Evolutionary conservation across 441 rosid species (phyloP), one percentile per base, ranked within the genome.

Genomic region (Syzygium malaccense): DNA sequence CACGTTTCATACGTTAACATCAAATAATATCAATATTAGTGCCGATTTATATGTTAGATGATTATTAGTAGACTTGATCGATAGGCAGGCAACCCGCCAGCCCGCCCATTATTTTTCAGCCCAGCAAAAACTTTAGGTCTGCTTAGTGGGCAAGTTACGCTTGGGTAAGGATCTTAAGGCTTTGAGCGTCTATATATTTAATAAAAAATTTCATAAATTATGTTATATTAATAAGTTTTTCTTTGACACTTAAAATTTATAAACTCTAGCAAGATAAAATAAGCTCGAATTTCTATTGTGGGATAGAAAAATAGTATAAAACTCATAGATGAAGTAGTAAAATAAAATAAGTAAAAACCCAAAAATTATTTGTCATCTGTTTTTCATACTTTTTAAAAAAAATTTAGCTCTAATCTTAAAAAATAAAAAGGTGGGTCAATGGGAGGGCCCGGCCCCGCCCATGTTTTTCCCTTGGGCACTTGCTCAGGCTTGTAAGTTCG

Each of bases 231-330:
- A 62, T 62, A 14, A 2, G 1, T 62, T 28, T 62, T n/a, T 6
- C 33, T 62, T n/a, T 0, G 0, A 15, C 37, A n/a, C 0, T 2
- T 64, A 7, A 30, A 30, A 64, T 30, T 64, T 17, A 15, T 7
- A 15, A 64, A 64, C 3, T 15, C 0, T 64, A 64, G 30, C 17
- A 30, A 18, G 6, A 64, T 64, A 7, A n/a, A 14, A n/a, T 64
- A 30, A 30, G 71, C 37, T n/a, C 37, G 8, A 64, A 30, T 15
- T 64, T 64, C 23, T 30, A 64, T 7, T 32, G 37, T 30, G 7
- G 37, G 71, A 64, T 64, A 6, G 37, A 64, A n/a, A n/a, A 62
- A 15, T 14, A 30, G 1, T n/a, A 15, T 62, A n/a, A 4, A 64
- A 14, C 5, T 64, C 37, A 25, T 6, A n/a, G 33, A 62, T 30